phyloP scores from a whole-genome alignment of 2,329 filamentous ascomycete genomes.

The Epichloe scottii region DNA sequence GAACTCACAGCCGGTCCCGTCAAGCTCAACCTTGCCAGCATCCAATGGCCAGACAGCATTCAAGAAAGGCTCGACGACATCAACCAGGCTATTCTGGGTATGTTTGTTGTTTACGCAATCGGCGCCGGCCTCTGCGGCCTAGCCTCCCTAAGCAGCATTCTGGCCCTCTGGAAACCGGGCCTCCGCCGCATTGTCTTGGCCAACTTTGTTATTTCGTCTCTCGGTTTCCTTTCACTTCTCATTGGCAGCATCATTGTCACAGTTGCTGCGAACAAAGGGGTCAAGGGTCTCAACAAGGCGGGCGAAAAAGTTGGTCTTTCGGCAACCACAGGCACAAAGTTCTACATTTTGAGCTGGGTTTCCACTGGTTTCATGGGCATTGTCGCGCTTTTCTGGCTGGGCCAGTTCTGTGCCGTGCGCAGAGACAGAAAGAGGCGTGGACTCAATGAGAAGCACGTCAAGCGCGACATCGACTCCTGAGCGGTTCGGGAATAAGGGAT shows the following conservation, averaged over 20 bases:
- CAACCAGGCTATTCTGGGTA: conserved; percentile 33
- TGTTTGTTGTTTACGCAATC: conserved; percentile 37
- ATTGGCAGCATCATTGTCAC: conserved; percentile 32
- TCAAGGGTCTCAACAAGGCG: conserved; percentile 27
- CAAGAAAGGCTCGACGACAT: conserved; percentile 35
- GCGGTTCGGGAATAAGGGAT: background rate
- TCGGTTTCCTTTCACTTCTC: conserved; percentile 25
- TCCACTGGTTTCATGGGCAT: conserved; percentile 32
- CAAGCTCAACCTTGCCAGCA: conserved; percentile 29
- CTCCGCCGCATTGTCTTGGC: conserved; percentile 15
- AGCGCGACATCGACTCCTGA: background rate
- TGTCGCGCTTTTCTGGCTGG: conserved; percentile 28
- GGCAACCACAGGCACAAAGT: conserved; percentile 29
- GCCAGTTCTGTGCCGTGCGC: conserved; percentile 19
- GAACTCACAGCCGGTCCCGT: conserved; percentile 33
- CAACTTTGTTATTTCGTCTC: conserved; percentile 25
- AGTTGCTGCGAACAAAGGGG: conserved; percentile 27
- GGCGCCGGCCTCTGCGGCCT: conserved; percentile 29
- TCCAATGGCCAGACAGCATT: conserved; percentile 33
- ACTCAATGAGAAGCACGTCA: background rate
- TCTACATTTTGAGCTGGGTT: conserved; percentile 34
- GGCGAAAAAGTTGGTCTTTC: conserved; percentile 33
- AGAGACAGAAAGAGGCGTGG: conserved; percentile 11
- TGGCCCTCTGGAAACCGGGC: conserved; percentile 21
- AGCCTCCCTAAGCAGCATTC: conserved; percentile 27